Evolutionary conservation across 129 eudicot species (phyloP).

Genomic region (Ambrosia trifida): DNA sequence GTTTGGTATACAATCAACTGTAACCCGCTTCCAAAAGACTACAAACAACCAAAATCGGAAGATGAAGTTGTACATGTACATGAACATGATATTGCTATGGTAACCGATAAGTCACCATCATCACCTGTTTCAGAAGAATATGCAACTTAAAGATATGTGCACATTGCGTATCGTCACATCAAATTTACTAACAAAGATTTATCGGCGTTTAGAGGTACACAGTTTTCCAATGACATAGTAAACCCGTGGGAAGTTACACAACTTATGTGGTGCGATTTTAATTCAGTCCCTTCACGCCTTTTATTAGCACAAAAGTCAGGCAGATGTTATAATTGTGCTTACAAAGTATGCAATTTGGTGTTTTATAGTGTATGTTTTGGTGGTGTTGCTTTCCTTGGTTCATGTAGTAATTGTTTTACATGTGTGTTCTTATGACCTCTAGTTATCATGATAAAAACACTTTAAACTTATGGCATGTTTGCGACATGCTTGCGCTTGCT

Average conservation of each 20-base stretch:
- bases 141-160: conserved; percentile 43
- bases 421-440: not conserved
- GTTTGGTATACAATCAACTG: conserved; percentile 90
- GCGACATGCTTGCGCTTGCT: too few relatives aligned
- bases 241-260: not conserved
- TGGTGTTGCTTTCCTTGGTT: not conserved
- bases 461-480: not conserved
- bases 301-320: not conserved
- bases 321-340: not conserved
- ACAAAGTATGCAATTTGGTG: not conserved
- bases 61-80: conserved; percentile 34
- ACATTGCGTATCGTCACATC: too few relatives aligned
- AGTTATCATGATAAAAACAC: not conserved
- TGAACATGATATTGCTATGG: conserved; percentile 51
- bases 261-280: not conserved
- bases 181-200: not conserved
- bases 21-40: conserved; percentile 68
- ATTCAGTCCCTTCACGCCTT: not conserved
- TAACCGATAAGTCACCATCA: conserved; percentile 42
- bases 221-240: not conserved
- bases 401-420: not conserved
- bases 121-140: conserved; percentile 44
- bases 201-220: not conserved
- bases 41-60: conserved; percentile 50
- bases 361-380: not conserved